Conservation (phyloP, 331 rosid genomes). For the Cucumis variabilis region DNA sequence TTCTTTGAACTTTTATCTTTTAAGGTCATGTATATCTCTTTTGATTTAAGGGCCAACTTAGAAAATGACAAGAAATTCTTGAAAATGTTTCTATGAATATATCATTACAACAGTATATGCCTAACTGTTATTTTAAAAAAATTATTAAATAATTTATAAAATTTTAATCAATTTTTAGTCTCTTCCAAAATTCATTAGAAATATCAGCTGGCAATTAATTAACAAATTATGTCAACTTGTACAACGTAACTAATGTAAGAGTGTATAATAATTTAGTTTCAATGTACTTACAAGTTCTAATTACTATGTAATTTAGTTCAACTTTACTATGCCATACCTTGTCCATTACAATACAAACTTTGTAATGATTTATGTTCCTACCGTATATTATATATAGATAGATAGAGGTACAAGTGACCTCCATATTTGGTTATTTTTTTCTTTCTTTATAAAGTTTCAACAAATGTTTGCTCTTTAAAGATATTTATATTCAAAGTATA, state of each 20-base stretch:
- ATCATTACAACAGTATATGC: not conserved
- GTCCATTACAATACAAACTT: too few species aligned
- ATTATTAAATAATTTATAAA: too few species aligned
- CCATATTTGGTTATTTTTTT: too few species aligned
- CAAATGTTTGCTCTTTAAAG: not conserved
- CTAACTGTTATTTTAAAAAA: too few species aligned
- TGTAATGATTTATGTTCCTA: too few species aligned
- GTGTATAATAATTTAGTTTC: not conserved
- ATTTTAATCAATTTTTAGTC: too few species aligned
- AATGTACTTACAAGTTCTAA: too few species aligned
- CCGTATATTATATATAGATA: not conserved
- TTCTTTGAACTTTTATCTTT: not conserved
- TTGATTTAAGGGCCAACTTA: not conserved
- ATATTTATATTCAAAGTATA: not conserved
- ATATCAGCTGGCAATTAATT: not conserved
- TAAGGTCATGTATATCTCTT: not conserved
- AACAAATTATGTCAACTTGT: not conserved
- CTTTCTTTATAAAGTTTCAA: not conserved
- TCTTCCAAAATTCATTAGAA: not conserved
- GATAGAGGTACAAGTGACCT: too few species aligned
- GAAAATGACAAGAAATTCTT: not conserved
- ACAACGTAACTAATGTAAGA: not conserved
- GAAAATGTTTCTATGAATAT: not conserved
- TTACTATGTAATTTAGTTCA: not conserved
- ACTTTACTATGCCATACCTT: too few species aligned